Percentiles rank a stretch among this genome's conserved stretches.
Evolutionary conservation across 1,139 yeast species (phyloP).

Genomic region (Debaryomycetaceae sp.): DNA sequence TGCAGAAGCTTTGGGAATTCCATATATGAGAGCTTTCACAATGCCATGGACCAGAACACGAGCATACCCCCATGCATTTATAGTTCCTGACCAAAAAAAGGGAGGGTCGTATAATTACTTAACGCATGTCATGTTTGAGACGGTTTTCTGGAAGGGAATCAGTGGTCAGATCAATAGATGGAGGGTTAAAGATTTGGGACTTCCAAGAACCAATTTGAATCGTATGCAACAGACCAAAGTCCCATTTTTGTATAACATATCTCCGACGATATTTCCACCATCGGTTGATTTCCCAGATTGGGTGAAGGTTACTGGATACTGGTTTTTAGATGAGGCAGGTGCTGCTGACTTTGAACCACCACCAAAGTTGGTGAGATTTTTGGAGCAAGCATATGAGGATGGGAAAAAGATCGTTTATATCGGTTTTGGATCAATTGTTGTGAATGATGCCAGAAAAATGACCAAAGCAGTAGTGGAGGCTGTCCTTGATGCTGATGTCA

Average conservation of each 20-base stretch:
- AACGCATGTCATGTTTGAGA: slow-evolving; percentile 90
- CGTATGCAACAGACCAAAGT: slow-evolving; percentile 71
- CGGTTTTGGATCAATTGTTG: slow-evolving; percentile 96
- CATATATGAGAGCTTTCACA: slow-evolving; percentile 91
- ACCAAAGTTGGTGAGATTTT: slow-evolving; percentile 53
- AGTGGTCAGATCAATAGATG: slow-evolving; percentile 85
- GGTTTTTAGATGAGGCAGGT: slow-evolving; percentile 81
- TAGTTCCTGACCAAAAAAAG: slow-evolving; percentile 88
- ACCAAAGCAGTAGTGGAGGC: slow-evolving; percentile 79
- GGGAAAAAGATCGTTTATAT: slow-evolving; percentile 76
- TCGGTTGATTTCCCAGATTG: slow-evolving; percentile 92
- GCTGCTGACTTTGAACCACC: slow-evolving; percentile 63
- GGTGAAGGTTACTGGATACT: slow-evolving; percentile 92
- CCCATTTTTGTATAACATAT: slow-evolving; percentile 85
- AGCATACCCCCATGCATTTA: slow-evolving; percentile 94
- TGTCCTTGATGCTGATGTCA: slow-evolving; percentile 71
- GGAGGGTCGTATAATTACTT: slow-evolving; percentile 91
- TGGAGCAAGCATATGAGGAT: slow-evolving; percentile 57
- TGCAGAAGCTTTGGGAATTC: slow-evolving; percentile 86
- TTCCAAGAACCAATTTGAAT: slow-evolving; percentile 69
- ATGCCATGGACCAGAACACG: slow-evolving; percentile 98
- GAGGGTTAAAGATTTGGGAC: slow-evolving; percentile 65
- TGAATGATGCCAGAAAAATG: slow-evolving; percentile 71
- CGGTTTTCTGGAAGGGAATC: slow-evolving; percentile 90
- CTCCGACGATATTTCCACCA: slow-evolving; percentile 86